Percentiles rank a stretch among this genome's conserved stretches.
These are phyloP conservation scores for Phoma sp. DNA, from an alignment of 2,329 filamentous ascomycete genomes.

Conservation along the genomic window DNA sequence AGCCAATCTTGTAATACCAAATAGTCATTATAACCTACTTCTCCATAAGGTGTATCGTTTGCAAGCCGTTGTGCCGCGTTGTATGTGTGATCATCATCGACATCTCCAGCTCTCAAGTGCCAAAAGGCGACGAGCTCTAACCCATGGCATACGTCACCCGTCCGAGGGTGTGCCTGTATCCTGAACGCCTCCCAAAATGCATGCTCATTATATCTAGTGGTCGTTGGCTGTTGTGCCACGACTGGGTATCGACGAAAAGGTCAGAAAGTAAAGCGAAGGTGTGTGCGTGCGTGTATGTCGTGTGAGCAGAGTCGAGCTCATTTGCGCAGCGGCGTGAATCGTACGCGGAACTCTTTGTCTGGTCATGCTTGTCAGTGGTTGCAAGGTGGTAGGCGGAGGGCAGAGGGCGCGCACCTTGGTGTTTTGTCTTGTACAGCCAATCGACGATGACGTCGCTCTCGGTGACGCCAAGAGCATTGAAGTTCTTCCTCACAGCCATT, in stretches of 20 bases:
- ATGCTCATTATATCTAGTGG: conserved; percentile 36
- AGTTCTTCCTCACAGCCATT: conserved; percentile 77
- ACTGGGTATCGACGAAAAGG: conserved; percentile 46
- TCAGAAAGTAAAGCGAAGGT: conserved; percentile 34
- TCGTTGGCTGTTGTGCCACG: conserved; percentile 29
- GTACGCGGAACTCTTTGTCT: conserved; percentile 57
- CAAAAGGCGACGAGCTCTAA: conserved; percentile 5
- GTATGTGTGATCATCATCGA: conserved; percentile 13
- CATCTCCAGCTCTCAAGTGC: conserved; percentile 4
- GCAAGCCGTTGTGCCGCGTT: conserved; percentile 4
- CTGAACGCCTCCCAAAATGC: conserved; percentile 37
- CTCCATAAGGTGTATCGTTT: conserved; percentile 1
- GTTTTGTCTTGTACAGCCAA: conserved; percentile 73
- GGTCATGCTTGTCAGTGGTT: conserved; percentile 11
- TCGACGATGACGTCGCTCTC: conserved; percentile 86
- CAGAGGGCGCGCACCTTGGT: conserved; percentile 55
- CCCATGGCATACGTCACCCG: conserved; percentile 9
- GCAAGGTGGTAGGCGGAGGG: neutral
- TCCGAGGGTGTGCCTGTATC: conserved; percentile 14
- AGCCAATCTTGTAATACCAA: neutral
- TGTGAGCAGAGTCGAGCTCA: conserved; percentile 24
- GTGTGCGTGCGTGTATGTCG: conserved; percentile 7
- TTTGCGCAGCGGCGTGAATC: conserved; percentile 50
- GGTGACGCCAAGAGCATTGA: conserved; percentile 78
- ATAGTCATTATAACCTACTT: conserved; percentile 6